Percentiles rank a stretch among this genome's conserved stretches.
These are phyloP conservation scores for Sparassis latifolia DNA, from an alignment of 1,284 basidiomycete genomes.

Conservation along the genomic window DNA sequence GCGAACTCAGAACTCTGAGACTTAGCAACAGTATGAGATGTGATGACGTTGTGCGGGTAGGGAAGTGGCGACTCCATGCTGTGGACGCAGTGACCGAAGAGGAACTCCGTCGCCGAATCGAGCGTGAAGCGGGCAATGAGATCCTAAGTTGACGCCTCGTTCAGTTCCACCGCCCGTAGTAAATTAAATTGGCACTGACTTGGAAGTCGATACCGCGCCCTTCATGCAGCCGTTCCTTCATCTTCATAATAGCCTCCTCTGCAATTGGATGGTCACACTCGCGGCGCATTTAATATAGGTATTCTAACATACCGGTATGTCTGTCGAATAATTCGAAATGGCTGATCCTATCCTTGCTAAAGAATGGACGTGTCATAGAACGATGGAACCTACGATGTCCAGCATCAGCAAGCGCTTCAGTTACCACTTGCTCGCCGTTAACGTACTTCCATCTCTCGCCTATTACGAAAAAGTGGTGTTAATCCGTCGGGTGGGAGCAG, in stretches of 20 bases:
- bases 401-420: background rate
- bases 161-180: background rate
- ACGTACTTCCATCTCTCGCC: constrained; percentile 25
- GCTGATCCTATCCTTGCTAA: constrained; percentile 8
- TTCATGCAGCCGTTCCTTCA: constrained; percentile 5
- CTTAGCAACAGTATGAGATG: too few species aligned
- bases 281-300: too few species aligned
- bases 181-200: constrained; percentile 2
- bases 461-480: background rate
- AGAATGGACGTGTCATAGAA: constrained; percentile 20
- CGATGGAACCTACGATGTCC: constrained; percentile 18
- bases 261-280: background rate
- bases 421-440: background rate
- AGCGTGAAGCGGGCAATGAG: constrained; percentile 29
- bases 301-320: constrained; percentile 3
- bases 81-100: constrained; percentile 28
- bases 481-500: background rate
- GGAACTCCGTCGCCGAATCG: constrained; percentile 32
- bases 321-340: constrained; percentile 10
- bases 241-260: constrained; percentile 2
- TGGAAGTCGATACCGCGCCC: constrained; percentile 17
- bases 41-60: constrained; percentile 15
- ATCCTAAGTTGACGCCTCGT: constrained; percentile 13
- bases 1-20: constrained; percentile 24
- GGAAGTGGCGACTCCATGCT: constrained; percentile 23